phyloP scores from a whole-genome alignment of 78 protist species.

The Monocercomonoides exilis region DNA sequence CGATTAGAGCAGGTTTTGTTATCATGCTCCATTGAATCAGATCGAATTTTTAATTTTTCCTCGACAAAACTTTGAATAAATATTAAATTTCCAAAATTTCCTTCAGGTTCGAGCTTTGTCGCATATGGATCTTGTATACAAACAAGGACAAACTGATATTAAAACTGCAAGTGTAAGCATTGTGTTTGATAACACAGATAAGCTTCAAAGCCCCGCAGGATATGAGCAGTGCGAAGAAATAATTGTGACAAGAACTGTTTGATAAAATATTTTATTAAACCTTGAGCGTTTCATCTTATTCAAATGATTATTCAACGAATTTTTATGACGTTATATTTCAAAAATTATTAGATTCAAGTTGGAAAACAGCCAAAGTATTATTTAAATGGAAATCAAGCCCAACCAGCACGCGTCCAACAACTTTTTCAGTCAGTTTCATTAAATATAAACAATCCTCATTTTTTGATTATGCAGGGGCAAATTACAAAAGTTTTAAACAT shows the following conservation, averaged over 20 bases:
- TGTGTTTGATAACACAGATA: slow-evolving; percentile 82
- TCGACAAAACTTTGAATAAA: too few relatives aligned
- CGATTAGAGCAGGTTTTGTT: slow-evolving; percentile 60
- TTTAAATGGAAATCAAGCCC: slow-evolving; percentile 70
- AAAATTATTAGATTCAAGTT: slow-evolving; percentile 56
- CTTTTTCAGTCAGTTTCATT: slow-evolving; percentile 92
- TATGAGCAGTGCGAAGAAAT: slow-evolving; percentile 74
- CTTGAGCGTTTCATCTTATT: not conserved
- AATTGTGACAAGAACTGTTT: slow-evolving; percentile 80
- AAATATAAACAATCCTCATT: slow-evolving; percentile 98
- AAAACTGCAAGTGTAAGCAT: slow-evolving; percentile 89
- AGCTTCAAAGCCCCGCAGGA: slow-evolving; percentile 70
- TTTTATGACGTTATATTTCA: not conserved
- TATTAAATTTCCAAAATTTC: too few relatives aligned
- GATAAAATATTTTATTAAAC: too few relatives aligned
- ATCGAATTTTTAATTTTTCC: too few relatives aligned
- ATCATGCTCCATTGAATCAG: too few relatives aligned
- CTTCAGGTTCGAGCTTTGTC: slow-evolving; percentile 73
- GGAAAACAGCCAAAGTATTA: slow-evolving; percentile 89
- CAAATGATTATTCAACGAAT: not conserved
- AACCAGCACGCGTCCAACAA: slow-evolving; percentile 65
- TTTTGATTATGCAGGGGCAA: slow-evolving; percentile 98
- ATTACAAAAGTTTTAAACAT: slow-evolving; percentile 96
- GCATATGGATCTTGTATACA: slow-evolving; percentile 87
- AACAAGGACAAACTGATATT: slow-evolving; percentile 95